Evolutionary conservation across 257 asterid genomes (phyloP), one percentile per base, ranked within the genome.

Genomic region (Solanum paucissectum): DNA sequence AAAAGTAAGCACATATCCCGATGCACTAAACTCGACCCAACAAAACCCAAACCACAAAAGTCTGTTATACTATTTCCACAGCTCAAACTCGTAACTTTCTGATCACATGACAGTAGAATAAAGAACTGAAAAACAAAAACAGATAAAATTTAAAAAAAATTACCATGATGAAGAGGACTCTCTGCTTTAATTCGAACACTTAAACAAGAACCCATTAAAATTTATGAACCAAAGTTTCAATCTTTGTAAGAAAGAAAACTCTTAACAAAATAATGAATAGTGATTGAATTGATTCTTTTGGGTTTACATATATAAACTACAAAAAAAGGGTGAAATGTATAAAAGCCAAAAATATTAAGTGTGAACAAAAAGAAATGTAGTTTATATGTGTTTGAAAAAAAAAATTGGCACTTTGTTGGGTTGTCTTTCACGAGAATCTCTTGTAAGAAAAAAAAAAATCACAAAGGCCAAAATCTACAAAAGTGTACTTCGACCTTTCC

Each of bases 161-260:
- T 68, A 44, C 98, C 98, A 91, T 91, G 92, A 86, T 94, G 89
- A 20, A 90, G 92, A 89, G 98, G 95, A 86, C 94, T 92, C 42
- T 95, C 92, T 11, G 96, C 96, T 87, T 95, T 90, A 44, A 95
- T 92, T 86, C 96, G 91, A 37, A 89, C 95, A 88, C 98, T 94
- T 75, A 88, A 89, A 87, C 95, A 95, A 90, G 98, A 94, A 85
- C 98, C 98, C 98, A 95, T 95, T 87, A 6, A 14, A 71, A 72
- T 60, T 79, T 25, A 34, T 9, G 10, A 68, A 32, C 12, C 18
- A 79, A 23, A 76, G 25, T 8, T 58, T 12, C 25, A 25, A 20
- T 33, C 11, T 44, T 68, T 58, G 25, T 58, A 58, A 16, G 8
- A 9, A 27, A 68, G 7, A 27, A 85, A 42, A 6, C 34, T 12